Conservation (phyloP, 2,329 filamentous ascomycete species). For the Cercospora zeae-maydis region DNA sequence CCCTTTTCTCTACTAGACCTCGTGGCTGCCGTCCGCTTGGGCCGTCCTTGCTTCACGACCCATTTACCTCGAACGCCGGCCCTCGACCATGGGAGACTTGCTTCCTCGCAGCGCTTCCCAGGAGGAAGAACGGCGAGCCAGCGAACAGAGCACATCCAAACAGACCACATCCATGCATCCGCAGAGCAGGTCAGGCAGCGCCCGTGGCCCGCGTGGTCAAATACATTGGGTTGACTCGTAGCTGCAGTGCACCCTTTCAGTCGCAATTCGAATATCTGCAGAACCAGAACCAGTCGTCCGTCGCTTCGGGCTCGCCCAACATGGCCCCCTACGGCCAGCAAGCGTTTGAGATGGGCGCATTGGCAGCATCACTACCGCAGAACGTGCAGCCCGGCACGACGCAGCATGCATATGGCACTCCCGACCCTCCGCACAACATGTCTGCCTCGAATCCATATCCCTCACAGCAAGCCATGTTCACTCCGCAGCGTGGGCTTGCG, state of each 20-base stretch:
- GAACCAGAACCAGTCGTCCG: conserved; percentile 12
- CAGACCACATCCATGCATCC: conserved; percentile 2
- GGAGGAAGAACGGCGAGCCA: not conserved
- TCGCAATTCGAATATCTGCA: conserved; percentile 25
- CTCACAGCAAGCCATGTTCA: conserved; percentile 19
- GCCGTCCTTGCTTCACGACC: not conserved
- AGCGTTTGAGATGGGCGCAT: conserved; percentile 22
- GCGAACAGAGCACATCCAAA: not conserved
- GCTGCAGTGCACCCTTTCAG: conserved; percentile 24
- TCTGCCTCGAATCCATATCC: conserved; percentile 14
- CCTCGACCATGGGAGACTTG: not conserved
- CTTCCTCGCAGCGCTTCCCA: not conserved
- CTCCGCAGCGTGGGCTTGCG: conserved; percentile 22
- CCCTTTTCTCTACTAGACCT: not conserved
- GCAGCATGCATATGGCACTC: conserved; percentile 16
- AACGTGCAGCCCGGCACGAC: conserved; percentile 13
- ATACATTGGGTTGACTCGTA: conserved; percentile 7
- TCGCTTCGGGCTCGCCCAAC: conserved; percentile 2
- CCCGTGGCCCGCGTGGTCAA: not conserved
- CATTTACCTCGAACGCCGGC: not conserved
- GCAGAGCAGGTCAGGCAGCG: conserved; percentile 16
- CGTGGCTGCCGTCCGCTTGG: conserved; percentile 8
- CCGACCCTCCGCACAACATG: conserved; percentile 15
- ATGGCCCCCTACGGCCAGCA: conserved; percentile 21
- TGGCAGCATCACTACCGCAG: conserved; percentile 21